Conservation (phyloP, 495 filamentous ascomycete species). For the Aspergillus sclerotiicarbonarius region DNA sequence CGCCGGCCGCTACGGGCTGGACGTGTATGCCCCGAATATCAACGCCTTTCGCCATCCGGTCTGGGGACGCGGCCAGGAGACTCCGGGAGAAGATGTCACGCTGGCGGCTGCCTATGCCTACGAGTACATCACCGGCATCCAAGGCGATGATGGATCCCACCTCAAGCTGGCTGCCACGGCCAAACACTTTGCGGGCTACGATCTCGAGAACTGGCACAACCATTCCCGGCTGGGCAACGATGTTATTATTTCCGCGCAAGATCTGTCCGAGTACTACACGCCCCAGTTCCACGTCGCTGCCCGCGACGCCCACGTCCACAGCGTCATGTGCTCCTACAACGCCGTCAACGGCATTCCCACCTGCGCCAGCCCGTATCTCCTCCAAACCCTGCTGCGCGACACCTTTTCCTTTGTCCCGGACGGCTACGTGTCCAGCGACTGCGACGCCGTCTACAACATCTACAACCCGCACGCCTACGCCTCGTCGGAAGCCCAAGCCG, state of each 20-base stretch:
- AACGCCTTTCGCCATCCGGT: constrained; percentile 63
- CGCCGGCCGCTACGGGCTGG: constrained; percentile 52
- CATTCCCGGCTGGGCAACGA: constrained; percentile 55
- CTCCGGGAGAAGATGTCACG: constrained; percentile 56
- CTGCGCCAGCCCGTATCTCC: constrained; percentile 54
- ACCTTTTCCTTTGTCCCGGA: constrained; percentile 45
- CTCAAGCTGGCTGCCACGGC: constrained; percentile 61
- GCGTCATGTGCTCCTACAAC: constrained; percentile 63
- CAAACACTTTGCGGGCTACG: constrained; percentile 66
- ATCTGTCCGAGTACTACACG: constrained; percentile 53
- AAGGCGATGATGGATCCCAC: constrained; percentile 49
- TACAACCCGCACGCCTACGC: constrained; percentile 56
- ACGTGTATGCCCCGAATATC: constrained; percentile 69
- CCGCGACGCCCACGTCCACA: constrained; percentile 54
- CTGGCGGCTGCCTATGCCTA: constrained; percentile 54
- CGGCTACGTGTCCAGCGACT: constrained; percentile 58
- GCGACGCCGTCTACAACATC: constrained; percentile 57
- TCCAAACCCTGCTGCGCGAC: constrained; percentile 57
- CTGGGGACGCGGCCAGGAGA: constrained; percentile 63
- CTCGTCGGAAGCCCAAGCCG: constrained; percentile 40
- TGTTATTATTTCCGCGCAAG: constrained; percentile 52
- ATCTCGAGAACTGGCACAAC: constrained; percentile 59
- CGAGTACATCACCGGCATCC: constrained; percentile 58
- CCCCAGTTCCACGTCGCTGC: constrained; percentile 36
- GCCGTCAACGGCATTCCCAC: constrained; percentile 59